phyloP scores from a whole-genome alignment of 805 yeast species.

The Zygoascus ofunaensis region DNA sequence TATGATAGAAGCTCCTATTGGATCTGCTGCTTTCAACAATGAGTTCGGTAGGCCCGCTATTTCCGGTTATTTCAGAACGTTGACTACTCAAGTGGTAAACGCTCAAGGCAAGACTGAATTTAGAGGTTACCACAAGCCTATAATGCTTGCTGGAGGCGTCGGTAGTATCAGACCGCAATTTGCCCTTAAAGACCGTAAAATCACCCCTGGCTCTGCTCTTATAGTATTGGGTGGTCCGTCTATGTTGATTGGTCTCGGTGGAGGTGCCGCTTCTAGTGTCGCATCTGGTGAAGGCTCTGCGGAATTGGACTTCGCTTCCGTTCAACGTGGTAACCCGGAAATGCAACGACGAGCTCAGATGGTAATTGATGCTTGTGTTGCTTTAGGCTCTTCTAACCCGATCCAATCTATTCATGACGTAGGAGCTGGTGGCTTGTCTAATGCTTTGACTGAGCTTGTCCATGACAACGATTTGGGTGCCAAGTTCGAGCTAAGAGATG shows the following conservation, averaged over 20 bases:
- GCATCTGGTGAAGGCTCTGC: constrained; percentile 97
- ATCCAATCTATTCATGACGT: constrained; percentile 96
- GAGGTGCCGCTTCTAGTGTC: constrained; percentile 98
- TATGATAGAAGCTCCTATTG: constrained; percentile 95
- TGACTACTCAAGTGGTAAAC: constrained; percentile 68
- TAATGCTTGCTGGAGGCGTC: constrained; percentile 98
- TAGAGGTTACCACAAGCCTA: constrained; percentile 97
- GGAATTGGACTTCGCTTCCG: constrained; percentile 95
- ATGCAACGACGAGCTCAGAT: constrained; percentile 98
- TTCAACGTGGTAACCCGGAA: constrained; percentile 98
- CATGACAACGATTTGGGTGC: constrained; percentile 98
- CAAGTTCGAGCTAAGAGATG: constrained; percentile 78
- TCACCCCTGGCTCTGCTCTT: constrained; percentile 84
- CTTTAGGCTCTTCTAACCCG: constrained; percentile 67
- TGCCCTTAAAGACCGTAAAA: constrained; percentile 76
- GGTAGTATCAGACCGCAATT: constrained; percentile 93
- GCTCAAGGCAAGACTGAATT: constrained; percentile 56
- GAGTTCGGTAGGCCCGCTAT: constrained; percentile 98
- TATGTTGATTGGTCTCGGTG: constrained; percentile 97
- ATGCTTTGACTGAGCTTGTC: constrained; percentile 94
- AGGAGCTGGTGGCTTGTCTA: constrained; percentile 98
- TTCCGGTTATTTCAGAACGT: constrained; percentile 91
- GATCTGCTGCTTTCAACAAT: constrained; percentile 96
- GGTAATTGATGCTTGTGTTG: constrained; percentile 89
- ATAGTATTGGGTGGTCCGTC: constrained; percentile 96